Evolutionary conservation across 2,329 filamentous ascomycete species (phyloP).

Genomic region (Colletotrichum scovillei): DNA sequence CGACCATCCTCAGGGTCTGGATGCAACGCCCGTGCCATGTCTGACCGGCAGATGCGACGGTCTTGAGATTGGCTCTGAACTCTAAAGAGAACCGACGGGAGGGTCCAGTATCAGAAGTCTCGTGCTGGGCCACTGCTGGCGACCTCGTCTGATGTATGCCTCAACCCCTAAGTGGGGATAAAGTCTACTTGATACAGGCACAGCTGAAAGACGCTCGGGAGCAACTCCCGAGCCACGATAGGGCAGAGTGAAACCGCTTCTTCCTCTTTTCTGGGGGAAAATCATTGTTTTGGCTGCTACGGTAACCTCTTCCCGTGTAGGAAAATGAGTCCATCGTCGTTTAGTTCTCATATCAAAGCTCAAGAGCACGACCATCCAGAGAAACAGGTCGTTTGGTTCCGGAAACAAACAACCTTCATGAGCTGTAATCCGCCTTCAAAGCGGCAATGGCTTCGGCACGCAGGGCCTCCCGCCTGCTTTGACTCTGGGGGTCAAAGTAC

Average conservation of each 20-base stretch:
- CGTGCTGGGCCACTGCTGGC: not conserved
- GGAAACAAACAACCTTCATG: not conserved
- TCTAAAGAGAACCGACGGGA: not conserved
- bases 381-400: not conserved
- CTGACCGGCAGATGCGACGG: not conserved
- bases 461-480: conserved; percentile 37
- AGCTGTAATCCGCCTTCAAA: not conserved
- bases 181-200: not conserved
- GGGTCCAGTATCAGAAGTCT: not conserved
- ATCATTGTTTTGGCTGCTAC: not conserved
- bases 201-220: not conserved
- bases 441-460: conserved; percentile 11
- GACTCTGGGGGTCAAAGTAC: conserved; percentile 61
- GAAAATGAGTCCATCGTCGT: not conserved
- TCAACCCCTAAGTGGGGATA: not conserved
- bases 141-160: not conserved
- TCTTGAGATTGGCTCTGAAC: not conserved
- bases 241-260: not conserved
- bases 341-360: not conserved
- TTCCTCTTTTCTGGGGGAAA: not conserved
- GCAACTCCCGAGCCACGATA: not conserved
- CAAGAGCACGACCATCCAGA: not conserved
- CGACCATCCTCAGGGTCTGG: too few relatives aligned
- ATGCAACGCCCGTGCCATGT: not conserved
- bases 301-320: not conserved